A percentile compares a stretch with the other conserved stretches of the same genome.
Conservation (phyloP, 495 filamentous ascomycete genomes). For the Hypoxylon fuscum region DNA sequence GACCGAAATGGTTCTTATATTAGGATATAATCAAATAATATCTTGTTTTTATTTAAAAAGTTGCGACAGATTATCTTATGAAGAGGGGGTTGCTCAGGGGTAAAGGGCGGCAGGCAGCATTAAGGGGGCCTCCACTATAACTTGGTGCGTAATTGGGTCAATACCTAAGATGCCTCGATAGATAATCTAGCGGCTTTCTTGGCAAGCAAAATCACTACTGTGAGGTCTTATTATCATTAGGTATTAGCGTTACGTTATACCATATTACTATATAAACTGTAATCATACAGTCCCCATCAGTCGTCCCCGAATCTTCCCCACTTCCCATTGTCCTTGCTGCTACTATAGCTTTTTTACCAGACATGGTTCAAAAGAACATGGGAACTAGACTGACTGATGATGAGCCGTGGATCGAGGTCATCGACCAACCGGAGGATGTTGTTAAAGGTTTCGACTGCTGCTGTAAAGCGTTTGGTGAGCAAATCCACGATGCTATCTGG, state of each 20-base stretch:
- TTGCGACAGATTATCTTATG: no score
- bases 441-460: slow-evolving; percentile 30
- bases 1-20: no score
- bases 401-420: slow-evolving; percentile 28
- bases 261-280: background rate
- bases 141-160: no score
- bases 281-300: background rate
- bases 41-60: no score
- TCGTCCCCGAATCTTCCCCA: slow-evolving; percentile 6
- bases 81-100: no score
- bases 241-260: slow-evolving; percentile 3
- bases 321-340: slow-evolving; percentile 1
- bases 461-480: slow-evolving; percentile 50
- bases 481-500: slow-evolving; percentile 54
- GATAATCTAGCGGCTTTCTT: slow-evolving; percentile 2
- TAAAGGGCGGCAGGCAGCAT: no score
- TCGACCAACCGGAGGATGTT: slow-evolving; percentile 29
- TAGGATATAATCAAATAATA: no score
- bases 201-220: slow-evolving; percentile 10
- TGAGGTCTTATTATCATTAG: slow-evolving; percentile 2
- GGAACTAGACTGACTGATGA: background rate
- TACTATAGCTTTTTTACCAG: background rate
- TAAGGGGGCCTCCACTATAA: no score
- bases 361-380: slow-evolving; percentile 15
- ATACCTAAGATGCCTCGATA: no score